Base-by-base conservation (phyloP, 2,329 filamentous ascomycete species). In the Shiraia sp. region DNA sequence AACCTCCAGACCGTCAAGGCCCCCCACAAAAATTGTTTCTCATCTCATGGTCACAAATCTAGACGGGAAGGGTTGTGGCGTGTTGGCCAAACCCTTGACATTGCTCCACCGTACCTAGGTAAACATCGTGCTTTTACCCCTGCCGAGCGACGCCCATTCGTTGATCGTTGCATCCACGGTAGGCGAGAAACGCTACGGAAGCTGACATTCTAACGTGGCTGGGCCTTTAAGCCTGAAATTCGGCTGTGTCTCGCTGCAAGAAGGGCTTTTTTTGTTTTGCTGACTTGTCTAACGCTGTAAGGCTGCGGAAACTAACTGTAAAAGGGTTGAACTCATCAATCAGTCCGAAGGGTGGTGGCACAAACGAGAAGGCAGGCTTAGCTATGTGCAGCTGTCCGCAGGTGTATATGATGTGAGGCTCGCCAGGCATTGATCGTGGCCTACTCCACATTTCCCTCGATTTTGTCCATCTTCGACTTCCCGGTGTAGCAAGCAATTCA, bases 301-400 rank as follows among this genome's bases (percentile, higher is more conserved):
- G 43, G 48, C 43, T 41, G 41, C 32, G 38, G 37, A 16, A 51
- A 13, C 47, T 46, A 49, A 35, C 49, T 36, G 17, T 19, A 44
- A 37, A 29, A 24, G 40, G 37, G 36, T 40, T 49, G 36, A 49
- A 37, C 42, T 47, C 39, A 51, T 38, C 25, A 38, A 19, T 40
- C 26, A 32, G 32, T 36, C 42, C 45, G 45, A 48, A 25, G 28
- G 25, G 49, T 45, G 36, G 43, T 40, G 46, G 26, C 38, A 44
- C 34, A 29, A 22, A 47, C 38, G 38, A 40, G 45, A 49, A 47
- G 30, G 32, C 39, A 22, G 39, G 22, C 49, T 44, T 45, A 47
- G 51, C 32, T 27, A 31, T 34, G 40, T 36, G 38, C 30, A 16
- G 37, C 33, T 36, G 10, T 14, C 6, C 32, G 32, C 26, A 36